Evolutionary conservation across 1,284 basidiomycete genomes (phyloP).

Genomic region (Leucoagaricus sp.): DNA sequence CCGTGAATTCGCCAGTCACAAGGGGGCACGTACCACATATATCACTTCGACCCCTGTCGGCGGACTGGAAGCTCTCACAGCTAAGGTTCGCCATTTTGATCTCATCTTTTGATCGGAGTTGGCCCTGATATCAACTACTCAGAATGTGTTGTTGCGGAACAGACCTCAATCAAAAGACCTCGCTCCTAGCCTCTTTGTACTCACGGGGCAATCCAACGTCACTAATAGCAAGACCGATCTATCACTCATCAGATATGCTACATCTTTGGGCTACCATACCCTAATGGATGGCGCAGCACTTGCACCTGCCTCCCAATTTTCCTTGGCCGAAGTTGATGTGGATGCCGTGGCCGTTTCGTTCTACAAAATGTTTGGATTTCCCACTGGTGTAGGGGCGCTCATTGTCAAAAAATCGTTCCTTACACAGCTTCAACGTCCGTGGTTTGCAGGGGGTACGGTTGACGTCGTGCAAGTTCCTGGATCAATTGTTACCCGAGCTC

Average conservation of each 20-base stretch:
- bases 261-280: slow-evolving; percentile 69
- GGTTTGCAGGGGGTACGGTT: slow-evolving; percentile 85
- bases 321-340: slow-evolving; percentile 62
- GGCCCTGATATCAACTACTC: slow-evolving; percentile 1
- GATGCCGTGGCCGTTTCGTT: slow-evolving; percentile 84
- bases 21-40: slow-evolving; percentile 60
- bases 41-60: slow-evolving; percentile 64
- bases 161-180: slow-evolving; percentile 43
- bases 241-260: slow-evolving; percentile 58
- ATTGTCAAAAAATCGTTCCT: slow-evolving; percentile 73
- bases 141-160: slow-evolving; percentile 47
- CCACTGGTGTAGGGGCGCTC: slow-evolving; percentile 82
- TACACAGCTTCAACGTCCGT: slow-evolving; percentile 61
- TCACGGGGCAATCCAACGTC: slow-evolving; percentile 82
- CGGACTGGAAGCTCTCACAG: slow-evolving; percentile 55
- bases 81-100: slow-evolving; percentile 49
- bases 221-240: slow-evolving; percentile 67
- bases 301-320: slow-evolving; percentile 69
- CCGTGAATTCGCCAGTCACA: slow-evolving; percentile 62
- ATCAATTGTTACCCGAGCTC: slow-evolving; percentile 58
- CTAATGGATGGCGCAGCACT: slow-evolving; percentile 81
- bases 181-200: slow-evolving; percentile 62
- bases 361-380: slow-evolving; percentile 90
- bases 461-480: slow-evolving; percentile 81
- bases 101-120: neutral